Evolutionary conservation across 2,329 filamentous ascomycete species (phyloP), one percentile per base, ranked within the genome.

Genomic region (Leptographium lundbergii): DNA sequence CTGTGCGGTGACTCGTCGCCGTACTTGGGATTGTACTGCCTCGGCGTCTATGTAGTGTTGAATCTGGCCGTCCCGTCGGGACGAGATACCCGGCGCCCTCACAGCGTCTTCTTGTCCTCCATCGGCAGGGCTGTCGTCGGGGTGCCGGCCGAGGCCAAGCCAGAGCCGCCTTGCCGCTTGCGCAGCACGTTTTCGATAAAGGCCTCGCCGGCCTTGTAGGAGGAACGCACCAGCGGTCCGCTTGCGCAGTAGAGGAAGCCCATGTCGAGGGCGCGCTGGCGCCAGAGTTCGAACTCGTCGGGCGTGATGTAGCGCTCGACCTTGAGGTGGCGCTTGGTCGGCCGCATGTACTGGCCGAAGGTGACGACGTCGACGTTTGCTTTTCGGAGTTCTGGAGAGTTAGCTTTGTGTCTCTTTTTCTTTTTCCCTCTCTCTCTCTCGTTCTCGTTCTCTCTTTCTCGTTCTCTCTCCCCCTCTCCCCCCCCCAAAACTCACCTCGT

Each of bases 341-440:
- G 94, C 13, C 92, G 89, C 94, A 99, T 99, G 77, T 99, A 99
- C 77, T 99, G 94, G n/a, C 94, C 94, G 66, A 99, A 99, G 0
- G 94, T 99, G 60, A 99, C 91, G 14, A 99, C 90, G 66, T 99
- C 94, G 53, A 96, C 91, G 61, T 88, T 77, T 60, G 84, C 81
- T 64, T 85, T 85, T 60, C 94, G 82, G 14, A 99, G 80, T 70
- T 95, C 89, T 83, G 64, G 1, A 0, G 25, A 29, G 34, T 32
- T 11, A 42, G 59, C 19, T 45, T 24, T 25, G 25, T 25, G 36
- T 17, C 14, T 5, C 29, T 10, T 32, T 32, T 10, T 11, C n/a
- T 29, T 3, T 48, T 19, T 58, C 1, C 24, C 9, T 39, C 36
- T n/a, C n/a, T n/a, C n/a, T n/a, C n/a, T n/a, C n/a, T n/a, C n/a